Conservation (phyloP, 2,329 filamentous ascomycete species). For the Rhexocercosporidium sp. region DNA sequence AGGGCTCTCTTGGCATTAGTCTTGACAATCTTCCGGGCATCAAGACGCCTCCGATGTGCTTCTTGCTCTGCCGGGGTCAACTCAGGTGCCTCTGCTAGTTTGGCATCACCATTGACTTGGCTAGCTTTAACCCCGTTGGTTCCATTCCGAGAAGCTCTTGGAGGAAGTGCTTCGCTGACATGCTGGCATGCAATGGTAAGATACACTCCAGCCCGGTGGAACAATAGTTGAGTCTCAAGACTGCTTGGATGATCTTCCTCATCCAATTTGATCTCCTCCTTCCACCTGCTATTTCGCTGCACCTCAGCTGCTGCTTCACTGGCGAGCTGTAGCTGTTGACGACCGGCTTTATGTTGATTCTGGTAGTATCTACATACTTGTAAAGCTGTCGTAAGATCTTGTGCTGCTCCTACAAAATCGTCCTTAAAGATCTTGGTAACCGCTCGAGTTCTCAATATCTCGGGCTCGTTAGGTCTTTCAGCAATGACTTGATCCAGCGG, state of each 20-base stretch:
- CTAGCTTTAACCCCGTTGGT: constrained; percentile 34
- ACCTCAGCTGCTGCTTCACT: constrained; percentile 43
- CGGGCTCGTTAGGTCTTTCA: constrained; percentile 65
- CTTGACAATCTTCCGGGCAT: constrained; percentile 72
- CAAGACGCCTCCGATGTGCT: constrained; percentile 51
- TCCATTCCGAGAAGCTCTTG: constrained; percentile 30
- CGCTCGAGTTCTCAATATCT: constrained; percentile 74
- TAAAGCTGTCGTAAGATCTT: constrained; percentile 74
- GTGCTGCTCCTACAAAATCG: constrained; percentile 70
- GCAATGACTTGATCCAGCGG: constrained; percentile 71
- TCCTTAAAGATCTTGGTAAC: constrained; percentile 77
- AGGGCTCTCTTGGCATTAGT: constrained; percentile 77
- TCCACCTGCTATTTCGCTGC: constrained; percentile 47
- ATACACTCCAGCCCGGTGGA: constrained; percentile 76
- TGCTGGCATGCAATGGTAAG: constrained; percentile 72
- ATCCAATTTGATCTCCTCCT: constrained; percentile 55
- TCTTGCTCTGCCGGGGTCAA: constrained; percentile 52
- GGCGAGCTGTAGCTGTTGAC: constrained; percentile 56
- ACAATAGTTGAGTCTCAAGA: constrained; percentile 75
- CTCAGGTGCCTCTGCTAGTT: constrained; percentile 32
- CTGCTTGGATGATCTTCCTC: constrained; percentile 75
- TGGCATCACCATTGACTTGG: constrained; percentile 31
- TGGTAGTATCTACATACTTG: constrained; percentile 46
- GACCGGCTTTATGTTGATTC: constrained; percentile 40
- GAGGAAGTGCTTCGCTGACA: constrained; percentile 60